Evolutionary conservation across 1,284 basidiomycete species (phyloP), one percentile per base, ranked within the genome.

Genomic region (Cutaneotrichosporon mucoides): DNA sequence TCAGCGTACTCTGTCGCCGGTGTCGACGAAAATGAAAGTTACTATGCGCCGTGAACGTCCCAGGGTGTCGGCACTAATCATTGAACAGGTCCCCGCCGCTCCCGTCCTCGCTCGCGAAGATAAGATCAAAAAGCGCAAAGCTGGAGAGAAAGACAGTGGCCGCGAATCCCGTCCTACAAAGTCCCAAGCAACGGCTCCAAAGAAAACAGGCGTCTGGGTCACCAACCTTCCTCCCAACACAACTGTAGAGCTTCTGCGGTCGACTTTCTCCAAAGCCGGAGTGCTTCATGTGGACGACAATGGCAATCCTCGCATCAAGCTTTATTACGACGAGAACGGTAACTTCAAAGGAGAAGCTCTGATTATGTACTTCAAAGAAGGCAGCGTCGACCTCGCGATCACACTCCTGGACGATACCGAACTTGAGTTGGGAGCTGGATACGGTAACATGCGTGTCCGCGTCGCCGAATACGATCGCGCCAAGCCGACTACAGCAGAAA

Each of bases 311-410:
- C 89, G 94, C 67, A 84, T 98, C 75, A 97, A 99, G 81, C 83
- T 99, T 80, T 99, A 99, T 76, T 87, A 88, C 56, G 86, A 86
- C 63, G 90, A 90, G 2, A 87, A 90, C 62, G 92, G 92, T n/a
- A 79, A 82, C 38, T 98, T 98, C 78, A 96, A 86, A 69, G 95
- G 96, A 38, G 95, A 99, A 66, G 95, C 95, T 1, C 80, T 99
- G 63, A 87, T 99, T 59, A 92, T 97, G 49, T 99, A 91, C 77
- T 96, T 98, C 82, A 97, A 97, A 76, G 92, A 95, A 72, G 95
- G 94, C 63, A 93, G 90, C 36, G 96, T 99, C 13, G 80, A 82
- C 10, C 82, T 99, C 55, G 95, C 94, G 2, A 79, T 92, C 57
- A 88, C 83, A 63, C 82, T 99, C 62, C 81, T 99, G 60, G 94